Percentiles rank a stretch among this genome's conserved stretches.
These are phyloP conservation scores for Elongisporangium senticosum DNA, from an alignment of 352 stramenopile species.

Conservation along the genomic window DNA sequence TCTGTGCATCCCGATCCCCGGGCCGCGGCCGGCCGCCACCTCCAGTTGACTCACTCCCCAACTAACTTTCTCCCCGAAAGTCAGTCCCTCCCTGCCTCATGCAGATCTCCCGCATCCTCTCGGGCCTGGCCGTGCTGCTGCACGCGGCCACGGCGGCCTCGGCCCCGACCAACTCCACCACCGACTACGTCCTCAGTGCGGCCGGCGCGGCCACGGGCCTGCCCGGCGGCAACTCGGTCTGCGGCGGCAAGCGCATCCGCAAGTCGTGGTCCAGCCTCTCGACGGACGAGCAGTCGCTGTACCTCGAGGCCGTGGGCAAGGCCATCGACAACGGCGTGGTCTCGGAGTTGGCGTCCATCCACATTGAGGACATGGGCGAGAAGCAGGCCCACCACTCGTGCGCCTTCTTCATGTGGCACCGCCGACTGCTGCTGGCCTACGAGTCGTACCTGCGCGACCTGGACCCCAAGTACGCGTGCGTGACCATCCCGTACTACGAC, in stretches of 20 bases:
- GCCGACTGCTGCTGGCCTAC: conserved; percentile 52
- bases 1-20: not conserved
- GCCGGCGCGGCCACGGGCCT: conserved; percentile 41
- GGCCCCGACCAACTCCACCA: conserved; percentile 8
- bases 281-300: conserved; percentile 41
- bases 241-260: conserved; percentile 33
- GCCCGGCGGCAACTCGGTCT: conserved; percentile 43
- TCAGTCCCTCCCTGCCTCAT: not conserved
- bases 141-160: conserved; percentile 1
- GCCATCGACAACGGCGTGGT: conserved; percentile 39
- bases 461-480: conserved; percentile 45
- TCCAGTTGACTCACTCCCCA: not conserved
- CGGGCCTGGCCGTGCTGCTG: conserved; percentile 5
- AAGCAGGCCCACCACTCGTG: conserved; percentile 51
- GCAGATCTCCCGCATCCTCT: conserved; percentile 1
- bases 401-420: conserved; percentile 64
- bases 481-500: conserved; percentile 82
- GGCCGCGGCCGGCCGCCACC: too few relatives aligned
- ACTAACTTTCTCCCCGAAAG: not conserved
- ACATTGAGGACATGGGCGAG: conserved; percentile 37
- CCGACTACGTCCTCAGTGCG: conserved; percentile 28
- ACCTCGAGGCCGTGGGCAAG: conserved; percentile 40
- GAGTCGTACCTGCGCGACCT: conserved; percentile 59
- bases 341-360: conserved; percentile 39
- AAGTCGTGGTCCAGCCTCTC: conserved; percentile 44